phyloP scores from a whole-genome alignment of 805 yeast species.

The Metschnikowia matae region DNA sequence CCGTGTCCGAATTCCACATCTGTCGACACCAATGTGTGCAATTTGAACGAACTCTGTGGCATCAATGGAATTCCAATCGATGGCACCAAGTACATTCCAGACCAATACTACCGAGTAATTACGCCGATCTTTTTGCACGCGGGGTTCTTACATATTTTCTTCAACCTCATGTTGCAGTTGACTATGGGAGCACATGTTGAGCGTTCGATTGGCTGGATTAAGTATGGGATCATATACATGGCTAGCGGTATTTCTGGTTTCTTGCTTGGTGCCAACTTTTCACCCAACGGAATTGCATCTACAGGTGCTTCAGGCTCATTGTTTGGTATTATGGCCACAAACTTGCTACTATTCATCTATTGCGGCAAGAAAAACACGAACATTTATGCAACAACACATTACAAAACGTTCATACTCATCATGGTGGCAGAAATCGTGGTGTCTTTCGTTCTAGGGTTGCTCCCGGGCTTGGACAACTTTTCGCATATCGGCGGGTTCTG shows the following conservation, averaged over 20 bases:
- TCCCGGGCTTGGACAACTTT: constrained; percentile 74
- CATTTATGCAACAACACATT: constrained; percentile 43
- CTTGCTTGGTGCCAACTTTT: constrained; percentile 62
- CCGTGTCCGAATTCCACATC: constrained; percentile 71
- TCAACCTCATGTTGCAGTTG: constrained; percentile 58
- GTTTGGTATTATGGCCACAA: constrained; percentile 64
- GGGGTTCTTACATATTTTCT: constrained; percentile 63
- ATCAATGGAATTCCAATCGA: constrained; percentile 43
- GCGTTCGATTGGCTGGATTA: constrained; percentile 48
- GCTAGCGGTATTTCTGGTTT: constrained; percentile 65
- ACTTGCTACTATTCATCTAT: constrained; percentile 51
- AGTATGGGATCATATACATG: constrained; percentile 54
- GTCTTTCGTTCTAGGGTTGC: constrained; percentile 57
- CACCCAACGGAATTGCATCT: constrained; percentile 62
- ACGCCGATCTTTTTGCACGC: constrained; percentile 74
- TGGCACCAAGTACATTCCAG: constrained; percentile 38
- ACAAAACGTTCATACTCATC: constrained; percentile 41
- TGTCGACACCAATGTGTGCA: constrained; percentile 51
- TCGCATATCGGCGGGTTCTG: constrained; percentile 74
- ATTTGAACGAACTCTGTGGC: constrained; percentile 57
- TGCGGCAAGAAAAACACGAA: constrained; percentile 49
- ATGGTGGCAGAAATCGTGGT: constrained; percentile 56
- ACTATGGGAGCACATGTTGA: constrained; percentile 61
- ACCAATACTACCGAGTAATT: constrained; percentile 67
- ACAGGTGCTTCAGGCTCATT: constrained; percentile 72